Evolutionary conservation across 2,329 filamentous ascomycete species (phyloP).

Genomic region (Aspergillus ruber): DNA sequence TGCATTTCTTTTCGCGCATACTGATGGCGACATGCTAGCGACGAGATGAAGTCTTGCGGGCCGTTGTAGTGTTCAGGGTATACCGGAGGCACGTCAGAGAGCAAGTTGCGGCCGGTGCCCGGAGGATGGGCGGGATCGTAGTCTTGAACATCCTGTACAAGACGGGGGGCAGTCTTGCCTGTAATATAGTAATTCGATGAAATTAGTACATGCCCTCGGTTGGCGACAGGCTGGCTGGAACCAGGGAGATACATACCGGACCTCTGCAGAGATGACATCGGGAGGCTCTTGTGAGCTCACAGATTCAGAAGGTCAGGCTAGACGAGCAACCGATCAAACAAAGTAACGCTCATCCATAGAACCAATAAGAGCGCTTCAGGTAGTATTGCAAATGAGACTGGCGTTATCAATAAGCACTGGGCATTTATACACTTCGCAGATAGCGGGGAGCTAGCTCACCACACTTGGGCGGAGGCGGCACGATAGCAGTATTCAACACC

Average conservation of each 20-base stretch:
- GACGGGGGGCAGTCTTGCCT: constrained; percentile 49
- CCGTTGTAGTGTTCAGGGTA: constrained; percentile 33
- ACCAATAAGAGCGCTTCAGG: constrained; percentile 1
- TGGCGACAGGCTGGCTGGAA: neutral
- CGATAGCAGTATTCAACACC: constrained; percentile 11
- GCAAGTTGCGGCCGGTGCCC: constrained; percentile 46
- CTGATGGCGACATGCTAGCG: constrained; percentile 51
- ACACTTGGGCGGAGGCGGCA: neutral
- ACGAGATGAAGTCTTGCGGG: constrained; percentile 30
- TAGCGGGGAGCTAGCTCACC: constrained; percentile 23
- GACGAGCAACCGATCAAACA: neutral
- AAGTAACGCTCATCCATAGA: neutral
- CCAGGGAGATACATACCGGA: constrained; percentile 23
- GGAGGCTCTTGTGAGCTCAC: constrained; percentile 13
- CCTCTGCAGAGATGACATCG: constrained; percentile 26
- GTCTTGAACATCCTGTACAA: constrained; percentile 40
- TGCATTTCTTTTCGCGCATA: constrained; percentile 54
- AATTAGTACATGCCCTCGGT: neutral
- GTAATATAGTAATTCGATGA: neutral
- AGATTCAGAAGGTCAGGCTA: constrained; percentile 6
- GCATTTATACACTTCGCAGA: constrained; percentile 2
- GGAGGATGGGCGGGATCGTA: constrained; percentile 41
- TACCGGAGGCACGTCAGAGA: constrained; percentile 53
- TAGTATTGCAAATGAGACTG: neutral
- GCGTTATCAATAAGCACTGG: constrained; percentile 1